phyloP scores from a whole-genome alignment of 345 rosid species.

The Dipteronia dyeriana region DNA sequence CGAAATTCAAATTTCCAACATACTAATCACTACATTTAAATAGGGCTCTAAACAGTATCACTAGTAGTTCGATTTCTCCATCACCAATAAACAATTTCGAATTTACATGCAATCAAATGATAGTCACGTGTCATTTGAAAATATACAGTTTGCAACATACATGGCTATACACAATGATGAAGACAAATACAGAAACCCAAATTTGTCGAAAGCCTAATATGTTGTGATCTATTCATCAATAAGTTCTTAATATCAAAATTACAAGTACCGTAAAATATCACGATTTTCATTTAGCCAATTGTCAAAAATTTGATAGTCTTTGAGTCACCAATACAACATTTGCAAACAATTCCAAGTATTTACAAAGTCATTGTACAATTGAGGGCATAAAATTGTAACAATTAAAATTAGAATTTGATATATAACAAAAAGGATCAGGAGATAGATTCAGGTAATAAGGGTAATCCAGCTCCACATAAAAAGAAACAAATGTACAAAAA shows the following conservation, averaged over 20 bases:
- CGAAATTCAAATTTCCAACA: not conserved
- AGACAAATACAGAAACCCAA: not conserved
- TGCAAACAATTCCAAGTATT: constrained; percentile 6
- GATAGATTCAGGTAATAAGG: not conserved
- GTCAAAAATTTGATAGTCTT: not conserved
- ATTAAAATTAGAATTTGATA: not conserved
- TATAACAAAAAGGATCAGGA: not conserved
- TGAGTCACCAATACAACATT: not conserved
- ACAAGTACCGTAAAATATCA: not conserved
- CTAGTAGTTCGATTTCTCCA: not conserved
- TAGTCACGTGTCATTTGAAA: not conserved
- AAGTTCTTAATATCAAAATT: not conserved
- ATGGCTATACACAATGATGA: not conserved
- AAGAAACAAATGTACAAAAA: constrained; percentile 1
- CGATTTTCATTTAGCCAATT: not conserved
- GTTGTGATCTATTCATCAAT: not conserved
- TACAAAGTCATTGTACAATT: constrained; percentile 17
- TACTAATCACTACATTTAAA: not conserved
- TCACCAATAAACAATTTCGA: not conserved
- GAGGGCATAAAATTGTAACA: constrained; percentile 8
- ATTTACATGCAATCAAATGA: not conserved
- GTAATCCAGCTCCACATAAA: not conserved
- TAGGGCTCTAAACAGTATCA: not conserved
- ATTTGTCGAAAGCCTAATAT: not conserved
- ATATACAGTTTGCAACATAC: not conserved